Base-by-base conservation (phyloP, 352 stramenopile species). In the Globisporangium radiosum region DNA sequence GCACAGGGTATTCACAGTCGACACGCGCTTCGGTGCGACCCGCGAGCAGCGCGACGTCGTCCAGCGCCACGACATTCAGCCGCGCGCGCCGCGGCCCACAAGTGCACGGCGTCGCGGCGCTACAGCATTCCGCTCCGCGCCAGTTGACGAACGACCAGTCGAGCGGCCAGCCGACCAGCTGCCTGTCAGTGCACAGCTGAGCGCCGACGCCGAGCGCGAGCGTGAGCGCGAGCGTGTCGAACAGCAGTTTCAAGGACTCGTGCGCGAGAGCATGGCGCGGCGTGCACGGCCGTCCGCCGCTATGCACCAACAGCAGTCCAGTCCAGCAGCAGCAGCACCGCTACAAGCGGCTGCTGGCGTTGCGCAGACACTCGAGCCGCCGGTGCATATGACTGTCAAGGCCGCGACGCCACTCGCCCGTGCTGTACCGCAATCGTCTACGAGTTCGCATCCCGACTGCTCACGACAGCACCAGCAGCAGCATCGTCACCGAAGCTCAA, bases 201-300 rank as follows among this genome's bases (percentile, higher is more conserved):
- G 42, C 39, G 52, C 37, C 5, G 52, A 59, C 8, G 15, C 33
- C 5, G 52, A 58, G 17, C 53, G 59, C n/a, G 39, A 54, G 6
- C 37, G 47, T 17, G 52, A 58, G 17, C 53, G 59, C n/a, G 39
- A 54, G 6, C 37, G 47, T 17, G 59, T 64, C 19, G 59, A 64
- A 52, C 49, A 38, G 33, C 44, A 64, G 7, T 64, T 64, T 17
- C 44, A 64, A 44, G 45, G 33, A 13, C 47, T 64, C 15, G 47
- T 64, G 45, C 39, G 59, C 13, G 59, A 49, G 38, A 44, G 52
- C 2, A 11, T 56, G 19, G 40, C 47, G 4, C 55, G 52, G 5
- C 52, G 39, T 1, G 45, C 51, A 15, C 51, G 38, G 13, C 17
- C 52, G 40, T 47, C 51, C 3, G 54, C 52, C 14, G 52, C 38